These are phyloP conservation scores for Domatiomyces globalis DNA, from an alignment of 2,329 filamentous ascomycete genomes.

Conservation along the genomic window DNA sequence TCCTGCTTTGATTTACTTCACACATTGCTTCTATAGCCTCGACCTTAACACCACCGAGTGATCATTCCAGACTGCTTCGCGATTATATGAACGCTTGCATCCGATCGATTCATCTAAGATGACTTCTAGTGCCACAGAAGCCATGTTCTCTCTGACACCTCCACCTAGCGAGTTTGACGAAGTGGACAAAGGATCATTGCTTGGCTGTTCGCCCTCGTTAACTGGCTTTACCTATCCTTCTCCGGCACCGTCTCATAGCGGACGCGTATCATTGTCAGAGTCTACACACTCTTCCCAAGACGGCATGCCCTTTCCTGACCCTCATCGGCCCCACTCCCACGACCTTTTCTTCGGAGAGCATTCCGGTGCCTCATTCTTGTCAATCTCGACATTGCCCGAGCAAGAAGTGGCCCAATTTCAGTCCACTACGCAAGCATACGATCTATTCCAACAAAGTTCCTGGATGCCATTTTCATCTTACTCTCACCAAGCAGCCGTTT, in stretches of 20 bases:
- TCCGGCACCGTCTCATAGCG: conserved; percentile 14
- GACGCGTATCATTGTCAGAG: conserved; percentile 12
- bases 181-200: conserved; percentile 14
- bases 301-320: conserved; percentile 6
- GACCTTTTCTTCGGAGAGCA: conserved; percentile 11
- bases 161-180: conserved; percentile 17
- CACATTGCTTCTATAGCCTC: not conserved
- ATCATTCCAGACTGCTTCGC: not conserved
- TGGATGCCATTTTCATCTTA: conserved; percentile 14
- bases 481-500: conserved; percentile 8
- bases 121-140: conserved; percentile 2
- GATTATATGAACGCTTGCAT: not conserved
- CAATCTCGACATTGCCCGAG: conserved; percentile 9
- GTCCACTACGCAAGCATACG: conserved; percentile 7
- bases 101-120: not conserved
- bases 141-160: conserved; percentile 15
- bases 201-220: conserved; percentile 14
- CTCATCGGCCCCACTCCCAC: conserved; percentile 9
- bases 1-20: not conserved
- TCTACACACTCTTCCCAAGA: conserved; percentile 8
- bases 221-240: conserved; percentile 15
- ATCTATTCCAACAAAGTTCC: conserved; percentile 12
- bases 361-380: conserved; percentile 12
- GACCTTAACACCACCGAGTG: not conserved
- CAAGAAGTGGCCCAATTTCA: conserved; percentile 7